These are phyloP conservation scores for Bertia moriformis DNA, from an alignment of 2,329 filamentous ascomycete genomes.

Conservation along the genomic window DNA sequence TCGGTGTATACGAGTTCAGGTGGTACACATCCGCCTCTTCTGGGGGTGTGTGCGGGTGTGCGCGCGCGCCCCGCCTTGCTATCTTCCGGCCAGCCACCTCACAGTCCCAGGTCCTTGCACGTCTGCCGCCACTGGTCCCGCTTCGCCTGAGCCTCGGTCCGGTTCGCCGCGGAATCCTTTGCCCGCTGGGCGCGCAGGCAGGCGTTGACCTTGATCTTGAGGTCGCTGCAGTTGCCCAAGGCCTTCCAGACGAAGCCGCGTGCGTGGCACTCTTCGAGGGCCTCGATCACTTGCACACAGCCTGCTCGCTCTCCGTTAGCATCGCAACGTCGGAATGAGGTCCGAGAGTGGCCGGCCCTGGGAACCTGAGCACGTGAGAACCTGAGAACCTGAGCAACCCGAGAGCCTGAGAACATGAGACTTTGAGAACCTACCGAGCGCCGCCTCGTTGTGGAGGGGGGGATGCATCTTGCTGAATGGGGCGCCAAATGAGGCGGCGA, in stretches of 20 bases:
- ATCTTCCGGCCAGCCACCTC: no score
- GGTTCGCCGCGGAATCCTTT: slow-evolving; percentile 65
- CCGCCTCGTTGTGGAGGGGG: slow-evolving; percentile 85
- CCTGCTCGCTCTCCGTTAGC: no score
- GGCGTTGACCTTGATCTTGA: slow-evolving; percentile 70
- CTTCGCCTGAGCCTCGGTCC: slow-evolving; percentile 55
- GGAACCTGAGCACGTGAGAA: not conserved
- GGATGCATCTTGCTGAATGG: no score
- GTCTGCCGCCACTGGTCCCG: slow-evolving; percentile 59
- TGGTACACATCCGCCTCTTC: no score
- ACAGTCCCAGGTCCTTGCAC: slow-evolving; percentile 65
- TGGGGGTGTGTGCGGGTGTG: no score
- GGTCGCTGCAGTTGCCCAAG: slow-evolving; percentile 74
- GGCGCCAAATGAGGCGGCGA: no score
- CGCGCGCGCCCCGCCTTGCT: no score
- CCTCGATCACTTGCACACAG: slow-evolving; percentile 85
- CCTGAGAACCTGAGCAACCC: not conserved
- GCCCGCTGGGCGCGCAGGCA: slow-evolving; percentile 71
- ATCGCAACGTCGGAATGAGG: slow-evolving; percentile 6
- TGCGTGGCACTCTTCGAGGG: slow-evolving; percentile 90
- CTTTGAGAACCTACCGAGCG: slow-evolving; percentile 62
- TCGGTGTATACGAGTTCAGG: no score
- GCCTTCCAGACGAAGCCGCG: slow-evolving; percentile 85
- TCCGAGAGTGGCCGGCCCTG: not conserved
- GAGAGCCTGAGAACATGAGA: not conserved